These are phyloP conservation scores for Cyclotella sp. DNA, from an alignment of 108 stramenopile genomes.

Conservation along the genomic window DNA sequence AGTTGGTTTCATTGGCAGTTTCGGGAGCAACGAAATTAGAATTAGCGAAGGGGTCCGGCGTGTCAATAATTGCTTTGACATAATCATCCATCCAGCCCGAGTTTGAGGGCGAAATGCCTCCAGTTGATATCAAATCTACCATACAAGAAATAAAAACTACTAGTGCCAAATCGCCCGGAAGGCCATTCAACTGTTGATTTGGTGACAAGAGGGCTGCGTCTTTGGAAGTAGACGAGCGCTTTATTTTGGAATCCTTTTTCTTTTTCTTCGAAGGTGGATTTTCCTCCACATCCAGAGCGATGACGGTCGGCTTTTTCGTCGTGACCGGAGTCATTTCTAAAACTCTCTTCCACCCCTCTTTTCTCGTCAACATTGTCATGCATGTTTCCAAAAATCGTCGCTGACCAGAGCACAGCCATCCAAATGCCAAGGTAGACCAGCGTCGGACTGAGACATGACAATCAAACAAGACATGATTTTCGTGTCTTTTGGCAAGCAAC, in stretches of 20 bases:
- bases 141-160: slow-evolving; percentile 41
- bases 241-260: slow-evolving; percentile 24
- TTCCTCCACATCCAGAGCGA: background rate
- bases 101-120: slow-evolving; percentile 37
- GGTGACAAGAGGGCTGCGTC: background rate
- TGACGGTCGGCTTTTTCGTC: background rate
- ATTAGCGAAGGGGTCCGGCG: background rate
- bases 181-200: slow-evolving; percentile 3
- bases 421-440: slow-evolving; percentile 51
- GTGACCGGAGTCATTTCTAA: slow-evolving; percentile 22
- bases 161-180: slow-evolving; percentile 45
- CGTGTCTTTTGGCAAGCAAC: slow-evolving; percentile 27
- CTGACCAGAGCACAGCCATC: slow-evolving; percentile 51
- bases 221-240: background rate
- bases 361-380: slow-evolving; percentile 22
- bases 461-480: slow-evolving; percentile 52
- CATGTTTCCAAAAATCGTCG: slow-evolving; percentile 39
- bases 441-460: slow-evolving; percentile 48
- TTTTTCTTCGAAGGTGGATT: slow-evolving; percentile 16
- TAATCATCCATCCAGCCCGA: slow-evolving; percentile 58
- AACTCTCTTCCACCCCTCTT: slow-evolving; percentile 34
- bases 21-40: background rate
- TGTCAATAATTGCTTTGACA: slow-evolving; percentile 37
- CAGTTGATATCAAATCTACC: slow-evolving; percentile 45
- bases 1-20: background rate